Evolutionary conservation across 768 basidiomycete species (phyloP).

Genomic region (Rhodotorula toruloides): DNA sequence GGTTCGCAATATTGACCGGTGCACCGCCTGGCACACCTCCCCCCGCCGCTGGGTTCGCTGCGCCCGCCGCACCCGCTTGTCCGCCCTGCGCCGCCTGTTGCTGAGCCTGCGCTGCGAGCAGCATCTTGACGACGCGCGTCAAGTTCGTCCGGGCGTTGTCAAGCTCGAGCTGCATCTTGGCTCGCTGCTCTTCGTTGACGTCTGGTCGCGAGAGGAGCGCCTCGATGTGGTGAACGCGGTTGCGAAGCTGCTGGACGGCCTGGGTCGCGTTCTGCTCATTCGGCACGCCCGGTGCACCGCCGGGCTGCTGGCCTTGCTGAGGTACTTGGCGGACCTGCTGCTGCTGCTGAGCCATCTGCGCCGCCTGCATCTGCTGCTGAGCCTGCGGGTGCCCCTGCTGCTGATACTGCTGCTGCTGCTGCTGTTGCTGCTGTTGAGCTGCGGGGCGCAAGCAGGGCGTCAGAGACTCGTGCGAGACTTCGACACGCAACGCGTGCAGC

Average conservation of each 20-base stretch:
- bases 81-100: constrained; percentile 7
- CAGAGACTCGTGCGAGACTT: too few species aligned
- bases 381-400: constrained; percentile 4
- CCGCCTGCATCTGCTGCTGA: constrained; percentile 2
- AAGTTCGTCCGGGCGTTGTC: constrained; percentile 32
- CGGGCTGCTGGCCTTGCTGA: constrained; percentile 7
- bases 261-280: constrained; percentile 25
- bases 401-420: not conserved
- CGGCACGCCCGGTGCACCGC: not conserved
- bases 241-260: constrained; percentile 26
- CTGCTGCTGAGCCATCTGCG: constrained; percentile 1
- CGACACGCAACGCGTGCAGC: too few species aligned
- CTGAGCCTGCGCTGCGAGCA: constrained; percentile 30
- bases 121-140: constrained; percentile 31
- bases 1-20: constrained; percentile 5
- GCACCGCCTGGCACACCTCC: not conserved
- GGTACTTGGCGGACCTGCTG: constrained; percentile 16
- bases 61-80: not conserved
- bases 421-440: constrained; percentile 7
- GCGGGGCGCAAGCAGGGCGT: not conserved
- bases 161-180: constrained; percentile 33
- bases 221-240: constrained; percentile 34
- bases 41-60: constrained; percentile 2
- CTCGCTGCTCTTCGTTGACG: constrained; percentile 31
- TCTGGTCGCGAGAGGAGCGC: constrained; percentile 27